These are phyloP conservation scores for Hypocreales sp. DNA, from an alignment of 2,329 filamentous ascomycete species.

Conservation along the genomic window DNA sequence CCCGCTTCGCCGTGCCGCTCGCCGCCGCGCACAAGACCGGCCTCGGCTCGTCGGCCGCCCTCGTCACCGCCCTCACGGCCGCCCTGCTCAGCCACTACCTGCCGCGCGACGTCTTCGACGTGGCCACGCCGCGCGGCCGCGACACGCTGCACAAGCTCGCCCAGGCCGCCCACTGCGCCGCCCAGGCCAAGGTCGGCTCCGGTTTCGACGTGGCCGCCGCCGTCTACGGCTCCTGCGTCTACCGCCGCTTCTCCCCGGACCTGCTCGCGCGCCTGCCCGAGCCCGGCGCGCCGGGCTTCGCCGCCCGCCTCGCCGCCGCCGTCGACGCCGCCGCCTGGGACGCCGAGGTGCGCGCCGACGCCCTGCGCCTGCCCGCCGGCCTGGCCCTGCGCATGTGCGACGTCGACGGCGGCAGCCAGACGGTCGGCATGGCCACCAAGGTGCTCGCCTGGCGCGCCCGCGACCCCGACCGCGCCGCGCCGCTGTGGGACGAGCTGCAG, in stretches of 20 bases:
- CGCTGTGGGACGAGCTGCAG: conserved; percentile 65
- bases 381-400: conserved; percentile 84
- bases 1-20: conserved; percentile 62
- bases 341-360: conserved; percentile 54
- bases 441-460: conserved; percentile 67
- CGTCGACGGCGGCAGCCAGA: conserved; percentile 86
- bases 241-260: conserved; percentile 78
- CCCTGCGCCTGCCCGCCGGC: conserved; percentile 54
- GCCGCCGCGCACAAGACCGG: conserved; percentile 84
- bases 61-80: conserved; percentile 77
- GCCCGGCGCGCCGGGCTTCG: conserved; percentile 51
- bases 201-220: conserved; percentile 93
- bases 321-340: conserved; percentile 67
- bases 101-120: conserved; percentile 36
- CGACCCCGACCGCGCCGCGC: conserved; percentile 46
- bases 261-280: conserved; percentile 55
- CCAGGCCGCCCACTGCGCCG: conserved; percentile 85
- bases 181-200: conserved; percentile 90
- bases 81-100: conserved; percentile 66
- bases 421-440: conserved; percentile 88
- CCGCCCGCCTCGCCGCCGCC: conserved; percentile 42
- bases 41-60: conserved; percentile 82
- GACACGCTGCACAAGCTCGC: conserved; percentile 76
- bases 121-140: conserved; percentile 36
- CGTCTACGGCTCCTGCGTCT: conserved; percentile 80